phyloP scores from a whole-genome alignment of 2,329 filamentous ascomycete species.

The Thelonectria olida region DNA sequence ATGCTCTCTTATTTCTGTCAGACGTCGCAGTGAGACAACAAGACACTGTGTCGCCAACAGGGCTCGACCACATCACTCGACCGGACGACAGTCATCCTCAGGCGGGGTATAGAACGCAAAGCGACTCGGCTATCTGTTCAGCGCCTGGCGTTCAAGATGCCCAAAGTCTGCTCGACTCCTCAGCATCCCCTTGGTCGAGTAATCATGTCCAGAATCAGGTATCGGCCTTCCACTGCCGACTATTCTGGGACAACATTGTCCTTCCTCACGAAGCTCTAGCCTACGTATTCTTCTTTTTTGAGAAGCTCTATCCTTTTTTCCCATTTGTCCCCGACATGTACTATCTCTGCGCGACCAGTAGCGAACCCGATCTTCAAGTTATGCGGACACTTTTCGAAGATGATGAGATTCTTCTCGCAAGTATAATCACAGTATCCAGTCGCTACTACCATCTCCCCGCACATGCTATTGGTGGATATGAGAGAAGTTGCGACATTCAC shows the following conservation, averaged over 20 bases:
- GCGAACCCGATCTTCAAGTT: background rate
- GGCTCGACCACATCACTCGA: background rate
- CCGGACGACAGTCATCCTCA: background rate
- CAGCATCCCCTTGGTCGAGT: background rate
- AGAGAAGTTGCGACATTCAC: conserved; percentile 16
- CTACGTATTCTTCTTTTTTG: conserved; percentile 11
- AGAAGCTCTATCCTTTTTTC: conserved; percentile 13
- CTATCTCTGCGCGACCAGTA: background rate
- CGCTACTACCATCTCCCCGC: conserved; percentile 12
- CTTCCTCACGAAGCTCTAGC: conserved; percentile 4
- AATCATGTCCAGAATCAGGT: background rate
- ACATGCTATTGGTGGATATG: conserved; percentile 8
- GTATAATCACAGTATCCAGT: conserved; percentile 6
- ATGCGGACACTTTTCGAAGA: conserved; percentile 9
- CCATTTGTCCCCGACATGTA: conserved; percentile 12
- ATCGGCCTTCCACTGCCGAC: conserved; percentile 2
- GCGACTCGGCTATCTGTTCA: background rate
- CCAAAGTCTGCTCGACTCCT: background rate
- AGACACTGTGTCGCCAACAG: background rate
- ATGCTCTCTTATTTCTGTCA: background rate
- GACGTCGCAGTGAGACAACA: background rate
- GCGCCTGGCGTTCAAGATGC: background rate
- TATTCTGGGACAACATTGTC: conserved; percentile 13
- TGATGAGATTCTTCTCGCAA: conserved; percentile 6
- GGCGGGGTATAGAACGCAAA: background rate